Percentiles rank a stretch among this genome's conserved stretches.
Conservation (phyloP, 768 basidiomycete species). For the Auriscalpium orientale region DNA sequence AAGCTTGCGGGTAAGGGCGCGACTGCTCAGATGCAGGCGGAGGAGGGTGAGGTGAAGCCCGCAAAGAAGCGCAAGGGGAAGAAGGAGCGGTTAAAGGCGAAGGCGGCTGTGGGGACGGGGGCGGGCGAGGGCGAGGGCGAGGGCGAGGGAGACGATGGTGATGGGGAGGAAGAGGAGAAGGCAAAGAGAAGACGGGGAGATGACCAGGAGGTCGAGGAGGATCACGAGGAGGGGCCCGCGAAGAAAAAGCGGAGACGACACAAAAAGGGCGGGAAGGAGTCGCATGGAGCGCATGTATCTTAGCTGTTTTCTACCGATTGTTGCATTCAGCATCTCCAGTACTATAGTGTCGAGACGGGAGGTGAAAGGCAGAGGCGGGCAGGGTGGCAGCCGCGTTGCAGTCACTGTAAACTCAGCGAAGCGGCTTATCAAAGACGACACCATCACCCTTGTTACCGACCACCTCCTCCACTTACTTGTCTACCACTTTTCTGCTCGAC, state of each 20-base stretch:
- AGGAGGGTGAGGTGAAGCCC: constrained; percentile 21
- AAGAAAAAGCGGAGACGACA: constrained; percentile 38
- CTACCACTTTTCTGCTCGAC: too few species aligned
- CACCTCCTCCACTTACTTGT: too few species aligned
- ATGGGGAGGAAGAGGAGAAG: constrained; percentile 4
- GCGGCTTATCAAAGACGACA: too few species aligned
- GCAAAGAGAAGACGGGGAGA: not conserved
- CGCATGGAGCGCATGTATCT: too few species aligned
- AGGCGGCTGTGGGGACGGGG: constrained; percentile 23
- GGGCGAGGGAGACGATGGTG: constrained; percentile 6
- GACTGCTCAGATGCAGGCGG: constrained; percentile 9
- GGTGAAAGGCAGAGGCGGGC: too few species aligned
- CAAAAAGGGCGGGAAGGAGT: constrained; percentile 22
- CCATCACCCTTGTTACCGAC: too few species aligned
- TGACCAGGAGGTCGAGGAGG: constrained; percentile 7
- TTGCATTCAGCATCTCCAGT: too few species aligned
- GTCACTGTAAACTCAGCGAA: too few species aligned
- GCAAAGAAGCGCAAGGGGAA: constrained; percentile 61
- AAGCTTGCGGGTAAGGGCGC: constrained; percentile 42
- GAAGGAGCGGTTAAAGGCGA: constrained; percentile 57
- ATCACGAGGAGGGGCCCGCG: constrained; percentile 14
- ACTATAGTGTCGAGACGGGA: too few species aligned
- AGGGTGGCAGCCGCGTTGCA: too few species aligned
- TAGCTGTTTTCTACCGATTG: too few species aligned
- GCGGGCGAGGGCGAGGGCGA: constrained; percentile 17